Evolutionary conservation across 495 filamentous ascomycete genomes (phyloP).

Genomic region (Penicillium mononematosum): DNA sequence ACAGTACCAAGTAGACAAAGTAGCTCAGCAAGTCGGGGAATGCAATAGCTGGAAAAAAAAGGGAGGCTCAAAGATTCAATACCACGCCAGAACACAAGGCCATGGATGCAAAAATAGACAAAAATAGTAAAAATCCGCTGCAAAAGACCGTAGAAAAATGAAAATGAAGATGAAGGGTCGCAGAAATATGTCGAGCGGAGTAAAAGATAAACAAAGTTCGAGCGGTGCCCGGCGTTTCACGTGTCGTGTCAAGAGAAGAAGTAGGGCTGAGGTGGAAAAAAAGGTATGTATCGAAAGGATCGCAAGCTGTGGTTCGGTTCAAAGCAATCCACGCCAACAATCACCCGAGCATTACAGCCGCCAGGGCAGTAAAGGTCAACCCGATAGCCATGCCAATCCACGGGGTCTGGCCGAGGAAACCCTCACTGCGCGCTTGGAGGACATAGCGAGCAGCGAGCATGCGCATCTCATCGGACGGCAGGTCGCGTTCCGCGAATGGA

Average conservation of each 20-base stretch:
- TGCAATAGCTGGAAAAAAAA: constrained; percentile 23
- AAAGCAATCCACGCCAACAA: not conserved
- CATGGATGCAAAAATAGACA: constrained; percentile 12
- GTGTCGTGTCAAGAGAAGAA: constrained; percentile 14
- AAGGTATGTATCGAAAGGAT: constrained; percentile 10
- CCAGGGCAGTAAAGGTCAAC: constrained; percentile 44
- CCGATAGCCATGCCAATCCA: constrained; percentile 53
- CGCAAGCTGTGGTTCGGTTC: not conserved
- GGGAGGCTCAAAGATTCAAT: constrained; percentile 15
- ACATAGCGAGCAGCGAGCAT: constrained; percentile 17
- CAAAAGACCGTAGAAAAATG: constrained; percentile 11
- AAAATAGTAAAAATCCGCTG: constrained; percentile 12
- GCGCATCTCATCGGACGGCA: constrained; percentile 8
- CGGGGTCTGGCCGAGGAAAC: constrained; percentile 46
- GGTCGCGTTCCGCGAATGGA: constrained; percentile 4
- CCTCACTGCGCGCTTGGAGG: constrained; percentile 44
- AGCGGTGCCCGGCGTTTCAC: constrained; percentile 12
- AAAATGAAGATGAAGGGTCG: not conserved
- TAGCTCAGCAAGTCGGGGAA: constrained; percentile 10
- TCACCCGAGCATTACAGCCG: constrained; percentile 47
- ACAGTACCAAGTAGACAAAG: not conserved
- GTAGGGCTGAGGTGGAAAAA: constrained; percentile 16
- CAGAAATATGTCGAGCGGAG: constrained; percentile 4
- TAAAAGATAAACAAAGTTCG: constrained; percentile 3
- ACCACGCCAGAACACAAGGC: constrained; percentile 10